These are phyloP conservation scores for Globisporangium yorkense DNA, from an alignment of 352 stramenopile genomes.

Conservation along the genomic window DNA sequence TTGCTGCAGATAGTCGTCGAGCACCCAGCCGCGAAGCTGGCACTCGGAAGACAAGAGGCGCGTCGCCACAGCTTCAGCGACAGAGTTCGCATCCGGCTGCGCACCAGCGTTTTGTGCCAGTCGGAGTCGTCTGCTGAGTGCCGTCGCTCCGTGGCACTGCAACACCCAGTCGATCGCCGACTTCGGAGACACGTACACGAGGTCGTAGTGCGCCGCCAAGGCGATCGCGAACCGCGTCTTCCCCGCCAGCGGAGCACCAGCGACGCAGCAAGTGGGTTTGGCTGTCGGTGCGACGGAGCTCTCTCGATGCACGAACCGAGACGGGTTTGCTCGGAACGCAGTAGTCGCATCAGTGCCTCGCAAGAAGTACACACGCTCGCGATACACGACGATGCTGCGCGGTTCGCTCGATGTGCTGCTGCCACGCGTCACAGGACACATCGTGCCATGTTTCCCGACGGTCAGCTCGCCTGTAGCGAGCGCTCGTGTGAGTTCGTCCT, in stretches of 20 bases:
- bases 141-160: slow-evolving; percentile 40
- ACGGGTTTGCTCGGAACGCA: slow-evolving; percentile 17
- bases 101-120: slow-evolving; percentile 7
- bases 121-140: slow-evolving; percentile 18
- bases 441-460: slow-evolving; percentile 46
- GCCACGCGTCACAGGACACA: slow-evolving; percentile 31
- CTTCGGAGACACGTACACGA: slow-evolving; percentile 35
- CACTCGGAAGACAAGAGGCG: slow-evolving; percentile 58
- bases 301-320: slow-evolving; percentile 3
- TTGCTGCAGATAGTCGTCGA: slow-evolving; percentile 45
- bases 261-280: slow-evolving; percentile 13
- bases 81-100: slow-evolving; percentile 14
- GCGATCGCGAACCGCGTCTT: slow-evolving; percentile 14
- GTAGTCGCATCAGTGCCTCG: slow-evolving; percentile 12
- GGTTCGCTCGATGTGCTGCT: slow-evolving; percentile 1
- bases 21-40: slow-evolving; percentile 47
- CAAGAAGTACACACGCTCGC: slow-evolving; percentile 61
- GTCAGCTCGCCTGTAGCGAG: slow-evolving; percentile 36
- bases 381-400: slow-evolving; percentile 25
- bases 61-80: slow-evolving; percentile 31
- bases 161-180: slow-evolving; percentile 45
- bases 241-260: slow-evolving; percentile 7
- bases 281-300: background rate
- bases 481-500: slow-evolving; percentile 7
- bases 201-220: slow-evolving; percentile 9